Base-by-base conservation (phyloP, 2,329 filamentous ascomycete species). In the Fusarium ramigenum region DNA sequence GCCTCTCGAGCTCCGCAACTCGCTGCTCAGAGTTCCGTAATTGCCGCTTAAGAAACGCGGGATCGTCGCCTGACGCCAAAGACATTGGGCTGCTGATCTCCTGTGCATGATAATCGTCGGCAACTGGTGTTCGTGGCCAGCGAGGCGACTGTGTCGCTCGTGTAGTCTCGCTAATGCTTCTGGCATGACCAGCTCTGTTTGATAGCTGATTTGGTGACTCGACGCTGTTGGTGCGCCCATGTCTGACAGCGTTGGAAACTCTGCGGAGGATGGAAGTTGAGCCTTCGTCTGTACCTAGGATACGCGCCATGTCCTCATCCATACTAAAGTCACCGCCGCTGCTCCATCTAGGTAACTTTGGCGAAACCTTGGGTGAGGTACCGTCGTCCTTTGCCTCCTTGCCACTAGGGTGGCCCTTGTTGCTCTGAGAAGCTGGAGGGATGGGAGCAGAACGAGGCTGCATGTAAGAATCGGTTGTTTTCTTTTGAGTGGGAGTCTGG, bases 221-320 rank as follows among this genome's bases (percentile, higher is more conserved):
- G 70, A 93, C 90, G 80, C 95, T 98, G 81, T 91, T 93, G 80
- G 93, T 97, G 73, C 96, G 92, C 61, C 95, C 95, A 82, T 98
- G 96, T 72, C 95, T 93, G 64, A 98, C 95, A 57, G 94, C 95
- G 80, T 97, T 97, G 12, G 96, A 98, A 44, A 98, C 93, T 59
- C 94, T 91, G 64, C 94, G 93, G 70, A 98, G 85, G 69, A 98
- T 93, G 2, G 93, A 96, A 32, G 93, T 92, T 37, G 91, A 92
- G 47, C 88, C 87, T 79, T 95, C 93, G 68, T 96, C 94, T 25
- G 90, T 91, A 44, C 91, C 93, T 67, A 97, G 86, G 65, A 98
- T 96, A 64, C 95, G 92, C 60, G 93, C 93, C 90, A 98, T 94
- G 79, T 98, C 96, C 81, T 98, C 95, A 74, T 98, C 96, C 92